Evolutionary conservation across 1,139 yeast species (phyloP).

Genomic region (Candida tropicalis): DNA sequence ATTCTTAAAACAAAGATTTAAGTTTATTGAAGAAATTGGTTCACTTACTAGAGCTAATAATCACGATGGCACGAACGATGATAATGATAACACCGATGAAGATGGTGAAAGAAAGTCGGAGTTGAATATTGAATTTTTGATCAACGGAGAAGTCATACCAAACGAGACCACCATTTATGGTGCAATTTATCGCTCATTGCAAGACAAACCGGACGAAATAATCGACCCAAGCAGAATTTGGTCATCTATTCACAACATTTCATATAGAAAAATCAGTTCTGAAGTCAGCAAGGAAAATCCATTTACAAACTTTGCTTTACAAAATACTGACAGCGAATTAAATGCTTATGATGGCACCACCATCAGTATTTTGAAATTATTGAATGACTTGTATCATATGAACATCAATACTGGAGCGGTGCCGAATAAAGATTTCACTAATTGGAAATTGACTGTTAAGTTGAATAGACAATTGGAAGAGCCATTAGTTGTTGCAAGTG

Average conservation of each 20-base stretch:
- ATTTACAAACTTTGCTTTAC: slow-evolving; percentile 18
- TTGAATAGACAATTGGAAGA: slow-evolving; percentile 88
- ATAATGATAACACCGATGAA: slow-evolving; percentile 6
- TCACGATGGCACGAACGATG: not conserved
- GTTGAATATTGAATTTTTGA: slow-evolving; percentile 56
- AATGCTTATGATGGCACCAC: slow-evolving; percentile 48
- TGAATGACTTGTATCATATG: slow-evolving; percentile 55
- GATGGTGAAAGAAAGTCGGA: slow-evolving; percentile 16
- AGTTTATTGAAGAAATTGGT: slow-evolving; percentile 24
- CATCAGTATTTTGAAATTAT: slow-evolving; percentile 53
- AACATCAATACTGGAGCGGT: slow-evolving; percentile 35
- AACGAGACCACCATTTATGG: slow-evolving; percentile 79
- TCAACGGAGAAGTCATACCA: slow-evolving; percentile 65
- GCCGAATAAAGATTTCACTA: slow-evolving; percentile 57
- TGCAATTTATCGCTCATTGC: slow-evolving; percentile 63
- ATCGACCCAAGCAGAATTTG: slow-evolving; percentile 58
- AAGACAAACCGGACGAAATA: slow-evolving; percentile 38
- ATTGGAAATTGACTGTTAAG: slow-evolving; percentile 85
- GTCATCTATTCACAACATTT: slow-evolving; percentile 56
- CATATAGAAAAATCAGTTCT: slow-evolving; percentile 45
- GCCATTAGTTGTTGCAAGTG: slow-evolving; percentile 85
- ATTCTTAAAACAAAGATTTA: slow-evolving; percentile 50
- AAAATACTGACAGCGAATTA: slow-evolving; percentile 32
- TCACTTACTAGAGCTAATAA: not conserved
- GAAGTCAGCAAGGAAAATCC: slow-evolving; percentile 19